Evolutionary conservation across 2,329 filamentous ascomycete genomes (phyloP).

Genomic region (Incumbomyces lentus): DNA sequence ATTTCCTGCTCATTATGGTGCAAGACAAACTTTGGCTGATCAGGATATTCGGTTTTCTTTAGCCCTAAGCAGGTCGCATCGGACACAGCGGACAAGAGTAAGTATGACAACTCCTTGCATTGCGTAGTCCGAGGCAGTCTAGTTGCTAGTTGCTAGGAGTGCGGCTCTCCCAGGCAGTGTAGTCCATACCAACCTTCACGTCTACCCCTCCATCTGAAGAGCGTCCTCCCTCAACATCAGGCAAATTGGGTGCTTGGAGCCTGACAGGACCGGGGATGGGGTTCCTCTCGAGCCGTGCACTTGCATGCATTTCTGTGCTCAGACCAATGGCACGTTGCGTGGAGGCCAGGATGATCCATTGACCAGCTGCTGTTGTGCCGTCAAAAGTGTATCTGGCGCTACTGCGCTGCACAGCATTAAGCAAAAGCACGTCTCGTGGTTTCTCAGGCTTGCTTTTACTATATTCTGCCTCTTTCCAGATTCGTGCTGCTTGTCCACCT

Average conservation of each 20-base stretch:
- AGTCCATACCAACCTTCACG: no score
- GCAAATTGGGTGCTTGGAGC: constrained; percentile 2
- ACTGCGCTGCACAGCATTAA: constrained; percentile 7
- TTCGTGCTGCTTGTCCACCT: no score
- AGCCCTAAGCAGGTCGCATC: neutral
- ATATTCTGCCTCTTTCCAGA: neutral
- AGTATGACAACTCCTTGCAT: no score
- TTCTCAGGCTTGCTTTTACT: no score
- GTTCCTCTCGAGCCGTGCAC: neutral
- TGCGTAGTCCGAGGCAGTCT: no score
- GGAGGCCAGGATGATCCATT: neutral
- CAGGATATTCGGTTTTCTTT: neutral
- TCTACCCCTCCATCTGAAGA: no score
- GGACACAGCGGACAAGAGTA: neutral
- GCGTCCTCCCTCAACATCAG: no score
- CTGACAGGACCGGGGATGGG: neutral
- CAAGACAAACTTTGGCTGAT: neutral
- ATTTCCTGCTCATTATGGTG: neutral
- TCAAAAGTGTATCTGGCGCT: constrained; percentile 9
- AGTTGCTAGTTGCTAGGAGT: no score
- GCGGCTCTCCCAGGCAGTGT: no score
- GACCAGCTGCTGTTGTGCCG: constrained; percentile 7
- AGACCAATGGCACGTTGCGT: constrained; percentile 1
- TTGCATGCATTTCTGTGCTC: constrained; percentile 4
- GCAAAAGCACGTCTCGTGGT: constrained; percentile 1